Evolutionary conservation across 257 asterid species (phyloP), one percentile per base, ranked within the genome.

Genomic region (Perilla frutescens): DNA sequence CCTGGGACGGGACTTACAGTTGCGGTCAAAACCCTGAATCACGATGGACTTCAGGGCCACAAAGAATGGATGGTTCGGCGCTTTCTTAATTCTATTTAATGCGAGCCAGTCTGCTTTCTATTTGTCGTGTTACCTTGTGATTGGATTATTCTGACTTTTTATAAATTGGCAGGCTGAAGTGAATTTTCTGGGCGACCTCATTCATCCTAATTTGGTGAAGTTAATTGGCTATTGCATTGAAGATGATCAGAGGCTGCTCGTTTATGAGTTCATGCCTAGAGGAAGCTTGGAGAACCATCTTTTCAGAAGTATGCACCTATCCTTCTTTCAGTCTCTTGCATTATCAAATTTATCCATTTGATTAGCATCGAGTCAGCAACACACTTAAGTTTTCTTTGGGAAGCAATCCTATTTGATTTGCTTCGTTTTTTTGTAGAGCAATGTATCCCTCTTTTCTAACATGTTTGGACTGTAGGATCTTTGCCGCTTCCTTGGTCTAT

Each of bases 261-360:
- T 82, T 44, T 95, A 95, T 67, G 99, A 95, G 79, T 95, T 95
- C 81, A 88, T 95, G 99, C 97, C 98, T 5, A 84, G 99, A 66
- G 99, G 99, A 85, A 95, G 99, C 87, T 83, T 95, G 91, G 99
- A 95, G 87, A 95, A 92, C 84, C 99, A 95, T 77, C 83, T 95
- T 39, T 95, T 95, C 74, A 91, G 99, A 84, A 85, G 99, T 95
- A 88, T 31, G 92, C 71, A 62, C 13, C 71, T 72, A 37, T 36
- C 53, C 65, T 71, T 78, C 13, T 76, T 74, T 37, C 34, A 54
- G n/a, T 51, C 53, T 54, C 51, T 72, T 57, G 15, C 58, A 34
- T 78, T 69, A 53, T 70, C 56, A 37, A 49, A 48, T 3, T 34
- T 26, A 66, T 66, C 56, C 45, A 14, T 66, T 58, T 13, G 45